Evolutionary conservation across 2,329 filamentous ascomycete genomes (phyloP).

Genomic region (Penicillium sp.): DNA sequence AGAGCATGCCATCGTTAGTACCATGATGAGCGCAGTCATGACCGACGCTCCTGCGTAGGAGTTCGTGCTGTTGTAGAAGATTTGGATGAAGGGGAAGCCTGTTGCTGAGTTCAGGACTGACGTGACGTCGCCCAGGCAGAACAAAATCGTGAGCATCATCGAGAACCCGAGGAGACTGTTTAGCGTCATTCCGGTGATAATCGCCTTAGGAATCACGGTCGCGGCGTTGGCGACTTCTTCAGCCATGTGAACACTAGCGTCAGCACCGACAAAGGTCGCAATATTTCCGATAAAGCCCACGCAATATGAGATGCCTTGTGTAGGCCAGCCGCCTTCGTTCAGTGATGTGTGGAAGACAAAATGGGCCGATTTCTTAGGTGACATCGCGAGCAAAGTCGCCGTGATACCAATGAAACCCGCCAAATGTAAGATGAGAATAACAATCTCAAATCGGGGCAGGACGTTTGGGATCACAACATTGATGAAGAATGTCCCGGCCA

Average conservation of each 20-base stretch:
- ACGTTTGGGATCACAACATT: constrained; percentile 44
- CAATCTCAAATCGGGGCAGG: constrained; percentile 44
- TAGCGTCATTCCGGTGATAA: constrained; percentile 35
- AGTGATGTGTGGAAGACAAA: constrained; percentile 34
- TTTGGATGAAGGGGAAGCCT: constrained; percentile 39
- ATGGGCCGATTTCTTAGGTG: constrained; percentile 26
- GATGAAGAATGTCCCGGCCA: constrained; percentile 41
- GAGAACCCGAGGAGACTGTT: constrained; percentile 39
- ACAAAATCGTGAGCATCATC: constrained; percentile 37
- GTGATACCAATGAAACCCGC: constrained; percentile 49
- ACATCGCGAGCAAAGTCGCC: constrained; percentile 35
- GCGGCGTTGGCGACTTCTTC: constrained; percentile 43
- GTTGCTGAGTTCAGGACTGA: constrained; percentile 33
- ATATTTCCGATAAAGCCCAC: constrained; percentile 37
- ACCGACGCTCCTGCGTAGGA: constrained; percentile 35
- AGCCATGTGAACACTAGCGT: constrained; percentile 34
- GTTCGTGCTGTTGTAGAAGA: constrained; percentile 48
- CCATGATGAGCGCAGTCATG: constrained; percentile 34
- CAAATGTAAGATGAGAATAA: constrained; percentile 46
- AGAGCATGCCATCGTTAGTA: constrained; percentile 31
- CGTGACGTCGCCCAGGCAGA: constrained; percentile 37
- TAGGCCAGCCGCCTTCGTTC: constrained; percentile 37
- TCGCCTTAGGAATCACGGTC: constrained; percentile 36
- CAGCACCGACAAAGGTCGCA: constrained; percentile 34
- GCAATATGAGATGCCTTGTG: constrained; percentile 36